Base-by-base conservation (phyloP, 371 early-diverging fungal genomes). In the Mortierella sp. region DNA sequence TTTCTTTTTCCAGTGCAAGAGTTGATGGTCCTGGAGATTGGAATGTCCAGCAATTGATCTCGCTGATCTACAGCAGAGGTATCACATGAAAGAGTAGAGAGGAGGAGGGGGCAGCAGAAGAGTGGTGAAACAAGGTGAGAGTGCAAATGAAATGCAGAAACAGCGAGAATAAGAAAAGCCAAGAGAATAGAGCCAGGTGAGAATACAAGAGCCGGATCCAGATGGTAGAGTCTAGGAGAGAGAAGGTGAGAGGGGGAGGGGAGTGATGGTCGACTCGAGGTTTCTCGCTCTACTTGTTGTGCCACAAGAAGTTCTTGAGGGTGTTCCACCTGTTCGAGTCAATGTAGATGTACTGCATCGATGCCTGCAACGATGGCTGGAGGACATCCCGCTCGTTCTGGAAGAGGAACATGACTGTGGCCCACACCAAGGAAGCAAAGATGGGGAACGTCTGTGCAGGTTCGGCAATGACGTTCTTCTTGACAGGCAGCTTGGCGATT, bases 391-490 rank as follows among this genome's bases (percentile, higher is more conserved):
- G 87, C 73, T 98, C 92, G 67, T 94, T 88, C 60, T 92, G 83
- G 87, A 97, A 98, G 52, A 96, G 83, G 87, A 91, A 92, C 98
- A 98, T 97, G 41, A 98, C 97, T 46, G 88, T 72, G 6, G 97
- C 98, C 98, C 98, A 98, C 34, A 91, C 88, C n/a, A 97, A 71
- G 24, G 97, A 94, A 24, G 98, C 95, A 81, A 96, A 97, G 16
- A 96, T 76, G 10, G 96, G 91, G 82, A 94, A 98, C 4, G 94
- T 85, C 57, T 92, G 85, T 34, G 88, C 80, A 27, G 95, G 95
- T 41, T 90, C 89, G 4, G 63, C 43, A 29, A 96, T 79, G 39
- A 87, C 66, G 48, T 85, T 80, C 52, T 88, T 84, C 80, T 94
- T 89, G 47, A 92, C 90, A 7, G 88, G 89, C 40, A 94, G 71